These are phyloP conservation scores for Yamadazyma ubonensis DNA, from an alignment of 805 yeast genomes.

Conservation along the genomic window DNA sequence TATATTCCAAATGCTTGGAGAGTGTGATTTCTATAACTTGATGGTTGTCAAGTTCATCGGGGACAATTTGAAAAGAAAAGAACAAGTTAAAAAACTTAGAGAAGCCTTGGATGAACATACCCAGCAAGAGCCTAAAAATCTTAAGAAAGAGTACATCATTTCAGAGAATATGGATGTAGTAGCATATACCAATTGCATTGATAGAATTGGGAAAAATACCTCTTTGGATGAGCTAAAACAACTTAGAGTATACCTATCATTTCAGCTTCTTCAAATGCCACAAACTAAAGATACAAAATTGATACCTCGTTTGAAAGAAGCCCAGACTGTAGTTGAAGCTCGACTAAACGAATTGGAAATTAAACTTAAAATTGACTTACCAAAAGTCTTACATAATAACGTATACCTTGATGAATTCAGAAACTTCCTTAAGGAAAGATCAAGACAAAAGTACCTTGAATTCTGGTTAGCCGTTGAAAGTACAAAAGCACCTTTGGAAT, in stretches of 20 bases:
- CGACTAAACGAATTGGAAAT: constrained; percentile 18
- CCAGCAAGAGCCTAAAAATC: constrained; percentile 2
- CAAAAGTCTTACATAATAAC: constrained; percentile 50
- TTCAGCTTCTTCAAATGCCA: constrained; percentile 42
- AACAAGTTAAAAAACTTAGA: constrained; percentile 70
- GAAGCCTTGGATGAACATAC: constrained; percentile 69
- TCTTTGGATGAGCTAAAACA: constrained; percentile 47
- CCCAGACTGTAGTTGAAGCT: constrained; percentile 12
- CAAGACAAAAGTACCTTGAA: constrained; percentile 40
- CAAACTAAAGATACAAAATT: constrained; percentile 3
- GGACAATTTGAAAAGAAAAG: constrained; percentile 65
- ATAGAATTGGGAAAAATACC: constrained; percentile 11
- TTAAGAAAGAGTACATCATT: constrained; percentile 15
- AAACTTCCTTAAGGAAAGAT: constrained; percentile 20
- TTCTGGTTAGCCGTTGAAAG: constrained; percentile 69
- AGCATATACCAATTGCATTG: constrained; percentile 18
- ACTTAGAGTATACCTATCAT: constrained; percentile 44
- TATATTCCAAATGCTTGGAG: constrained; percentile 57
- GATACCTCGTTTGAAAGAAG: constrained; percentile 12
- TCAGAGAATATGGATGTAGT: constrained; percentile 17
- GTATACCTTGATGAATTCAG: constrained; percentile 34
- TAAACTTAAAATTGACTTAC: constrained; percentile 17
- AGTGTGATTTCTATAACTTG: constrained; percentile 77
- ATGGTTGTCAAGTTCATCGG: constrained; percentile 59
- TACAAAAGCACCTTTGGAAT: constrained; percentile 69